Evolutionary conservation across 2,329 filamentous ascomycete genomes (phyloP), one percentile per base, ranked within the genome.

Genomic region (Kalaharituber pfeilii): DNA sequence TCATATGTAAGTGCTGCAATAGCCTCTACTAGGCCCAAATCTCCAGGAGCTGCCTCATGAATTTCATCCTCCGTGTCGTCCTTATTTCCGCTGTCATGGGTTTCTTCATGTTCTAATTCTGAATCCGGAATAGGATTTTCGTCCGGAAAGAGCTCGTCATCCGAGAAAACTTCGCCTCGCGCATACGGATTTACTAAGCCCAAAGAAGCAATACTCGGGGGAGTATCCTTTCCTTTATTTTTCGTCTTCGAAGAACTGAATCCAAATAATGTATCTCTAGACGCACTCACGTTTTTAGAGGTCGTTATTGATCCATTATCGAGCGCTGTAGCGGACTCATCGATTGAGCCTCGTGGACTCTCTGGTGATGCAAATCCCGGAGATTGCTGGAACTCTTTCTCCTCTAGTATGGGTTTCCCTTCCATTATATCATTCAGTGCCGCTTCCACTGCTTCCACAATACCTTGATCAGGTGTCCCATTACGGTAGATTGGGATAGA

Each of bases 341-440:
- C 42, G 25, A 47, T 13, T 11, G 42, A 47, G 42, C 24, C 22
- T 25, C 42, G 18, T 15, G 42, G 42, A 4, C 42, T 47, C 11
- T 24, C 42, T 13, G 24, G n/a, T 5, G 24, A 47, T 47, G 25
- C n/a, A 22, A 25, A 25, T 25, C 24, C 49, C 55, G 25, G 50
- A 52, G 7, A 47, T 47, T 15, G 15, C 22, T 25, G n/a, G 24
- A 56, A 59, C 1, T 27, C 26, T 42, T 49, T 54, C 6, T 81
- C 80, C 61, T 81, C 79, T 1, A 77, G 74, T 20, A 77, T 78
- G 50, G 83, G 79, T 49, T 83, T 78, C 60, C 87, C 80, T 61
- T 86, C 86, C 73, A 98, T 84, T 58, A 98, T 98, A 59, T 88
- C 84, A 60, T 84, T 94, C 50, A 98, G 73, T 15, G 88, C 91